A percentile compares a stretch with the other conserved stretches of the same genome.
phyloP scores from a whole-genome alignment of 1,284 basidiomycete genomes.

The Leccinum colubrinum region DNA sequence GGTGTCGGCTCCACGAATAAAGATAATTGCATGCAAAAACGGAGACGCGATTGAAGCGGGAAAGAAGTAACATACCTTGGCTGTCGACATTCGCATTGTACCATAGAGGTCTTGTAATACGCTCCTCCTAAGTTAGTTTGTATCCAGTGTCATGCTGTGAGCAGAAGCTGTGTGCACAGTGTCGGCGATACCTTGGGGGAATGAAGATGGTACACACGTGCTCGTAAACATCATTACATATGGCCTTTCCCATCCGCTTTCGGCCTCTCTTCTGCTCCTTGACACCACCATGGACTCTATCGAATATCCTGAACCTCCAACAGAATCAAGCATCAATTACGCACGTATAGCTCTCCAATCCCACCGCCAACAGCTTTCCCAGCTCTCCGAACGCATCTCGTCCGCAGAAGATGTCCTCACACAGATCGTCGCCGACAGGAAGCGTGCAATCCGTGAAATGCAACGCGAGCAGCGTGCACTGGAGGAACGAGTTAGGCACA shows the following conservation, averaged over 20 bases:
- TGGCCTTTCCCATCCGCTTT: constrained; percentile 24
- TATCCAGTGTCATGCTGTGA: constrained; percentile 8
- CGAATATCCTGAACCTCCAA: constrained; percentile 51
- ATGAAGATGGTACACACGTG: constrained; percentile 21
- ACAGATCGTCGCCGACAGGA: constrained; percentile 53
- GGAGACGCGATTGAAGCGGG: constrained; percentile 78
- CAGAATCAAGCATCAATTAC: constrained; percentile 43
- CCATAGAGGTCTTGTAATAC: constrained; percentile 26
- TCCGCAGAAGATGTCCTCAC: constrained; percentile 53
- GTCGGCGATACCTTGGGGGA: not conserved
- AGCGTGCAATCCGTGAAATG: constrained; percentile 50
- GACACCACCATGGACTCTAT: constrained; percentile 17
- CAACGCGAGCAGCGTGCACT: constrained; percentile 45
- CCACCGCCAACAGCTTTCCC: constrained; percentile 34
- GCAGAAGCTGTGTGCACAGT: constrained; percentile 7
- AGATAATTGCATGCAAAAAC: constrained; percentile 96
- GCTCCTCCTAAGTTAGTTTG: not conserved
- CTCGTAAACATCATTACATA: constrained; percentile 8
- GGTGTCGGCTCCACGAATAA: constrained; percentile 78
- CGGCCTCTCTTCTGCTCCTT: constrained; percentile 5
- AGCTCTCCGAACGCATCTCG: constrained; percentile 39
- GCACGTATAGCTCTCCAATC: constrained; percentile 44
- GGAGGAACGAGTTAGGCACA: constrained; percentile 45
- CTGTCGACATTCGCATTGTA: constrained; percentile 16
- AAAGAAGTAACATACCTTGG: constrained; percentile 40